Conservation (phyloP, 2,329 filamentous ascomycete species). For the Pseudocercospora cruenta region DNA sequence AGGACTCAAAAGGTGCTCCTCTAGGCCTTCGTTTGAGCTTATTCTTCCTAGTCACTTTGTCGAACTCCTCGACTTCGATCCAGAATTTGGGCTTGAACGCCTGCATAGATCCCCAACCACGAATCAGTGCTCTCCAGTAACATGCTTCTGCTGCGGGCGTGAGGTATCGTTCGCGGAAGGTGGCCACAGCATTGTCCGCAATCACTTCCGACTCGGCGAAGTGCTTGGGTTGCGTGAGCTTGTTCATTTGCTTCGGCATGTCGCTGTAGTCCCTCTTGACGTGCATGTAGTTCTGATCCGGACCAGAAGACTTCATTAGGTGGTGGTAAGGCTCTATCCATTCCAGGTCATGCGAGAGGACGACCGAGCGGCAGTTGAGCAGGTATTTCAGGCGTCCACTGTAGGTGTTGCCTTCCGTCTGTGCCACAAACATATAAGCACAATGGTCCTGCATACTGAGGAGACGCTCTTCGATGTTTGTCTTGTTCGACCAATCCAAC, state of each 20-base stretch:
- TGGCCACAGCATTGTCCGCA: slow-evolving; percentile 31
- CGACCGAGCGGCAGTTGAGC: slow-evolving; percentile 38
- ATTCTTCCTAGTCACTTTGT: slow-evolving; percentile 24
- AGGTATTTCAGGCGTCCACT: slow-evolving; percentile 39
- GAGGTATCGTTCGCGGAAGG: slow-evolving; percentile 34
- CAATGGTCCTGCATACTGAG: slow-evolving; percentile 35
- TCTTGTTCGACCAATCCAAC: slow-evolving; percentile 30
- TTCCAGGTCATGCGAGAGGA: slow-evolving; percentile 35
- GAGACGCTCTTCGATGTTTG: slow-evolving; percentile 29
- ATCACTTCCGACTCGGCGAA: slow-evolving; percentile 28
- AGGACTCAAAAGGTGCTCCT: slow-evolving; percentile 37
- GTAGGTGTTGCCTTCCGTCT: slow-evolving; percentile 39
- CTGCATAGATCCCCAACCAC: slow-evolving; percentile 52
- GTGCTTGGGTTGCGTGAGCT: slow-evolving; percentile 27
- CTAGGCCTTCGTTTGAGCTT: slow-evolving; percentile 29
- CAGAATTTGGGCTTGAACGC: slow-evolving; percentile 32
- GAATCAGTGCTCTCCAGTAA: slow-evolving; percentile 38
- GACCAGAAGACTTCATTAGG: slow-evolving; percentile 32
- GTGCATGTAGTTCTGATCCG: slow-evolving; percentile 36
- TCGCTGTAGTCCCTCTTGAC: slow-evolving; percentile 35
- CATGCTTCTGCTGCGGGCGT: slow-evolving; percentile 37
- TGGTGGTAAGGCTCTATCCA: slow-evolving; percentile 37
- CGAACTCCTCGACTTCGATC: slow-evolving; percentile 26
- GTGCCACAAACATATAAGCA: slow-evolving; percentile 33
- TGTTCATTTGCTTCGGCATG: slow-evolving; percentile 33